Evolutionary conservation across 768 basidiomycete genomes (phyloP).

Genomic region (Mycena latifolia): DNA sequence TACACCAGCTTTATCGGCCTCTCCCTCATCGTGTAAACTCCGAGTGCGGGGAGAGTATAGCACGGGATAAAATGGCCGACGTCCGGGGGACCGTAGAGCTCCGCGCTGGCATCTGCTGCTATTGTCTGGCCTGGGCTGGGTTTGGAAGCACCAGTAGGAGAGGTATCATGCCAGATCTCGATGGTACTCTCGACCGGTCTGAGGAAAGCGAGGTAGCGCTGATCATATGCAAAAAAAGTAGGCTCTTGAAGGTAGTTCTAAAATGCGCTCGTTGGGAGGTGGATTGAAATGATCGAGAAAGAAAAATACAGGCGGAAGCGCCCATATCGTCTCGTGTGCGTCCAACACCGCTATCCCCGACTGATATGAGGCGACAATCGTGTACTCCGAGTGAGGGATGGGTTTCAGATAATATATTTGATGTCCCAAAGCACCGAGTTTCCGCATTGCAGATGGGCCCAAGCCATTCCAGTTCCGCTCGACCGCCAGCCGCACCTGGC

Average conservation of each 20-base stretch:
- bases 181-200: neutral
- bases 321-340: conserved; percentile 2
- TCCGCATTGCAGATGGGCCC: no score
- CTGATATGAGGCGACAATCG: neutral
- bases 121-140: neutral
- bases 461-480: neutral
- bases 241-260: conserved; percentile 9
- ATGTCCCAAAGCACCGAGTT: no score
- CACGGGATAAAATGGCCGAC: conserved; percentile 17
- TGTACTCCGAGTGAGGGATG: no score
- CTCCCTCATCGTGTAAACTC: no score
- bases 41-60: neutral
- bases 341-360: neutral
- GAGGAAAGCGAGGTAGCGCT: conserved; percentile 4
- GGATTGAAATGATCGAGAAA: neutral
- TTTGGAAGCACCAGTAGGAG: neutral
- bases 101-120: neutral
- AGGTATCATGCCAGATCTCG: conserved; percentile 9
- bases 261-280: neutral
- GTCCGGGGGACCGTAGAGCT: conserved; percentile 3
- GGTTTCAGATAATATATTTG: no score
- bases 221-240: conserved; percentile 12
- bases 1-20: no score
- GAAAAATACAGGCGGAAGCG: conserved; percentile 3
- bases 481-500: neutral